Evolutionary conservation across 768 basidiomycete species (phyloP), one percentile per base, ranked within the genome.

Genomic region (Nidularia pulvinata): DNA sequence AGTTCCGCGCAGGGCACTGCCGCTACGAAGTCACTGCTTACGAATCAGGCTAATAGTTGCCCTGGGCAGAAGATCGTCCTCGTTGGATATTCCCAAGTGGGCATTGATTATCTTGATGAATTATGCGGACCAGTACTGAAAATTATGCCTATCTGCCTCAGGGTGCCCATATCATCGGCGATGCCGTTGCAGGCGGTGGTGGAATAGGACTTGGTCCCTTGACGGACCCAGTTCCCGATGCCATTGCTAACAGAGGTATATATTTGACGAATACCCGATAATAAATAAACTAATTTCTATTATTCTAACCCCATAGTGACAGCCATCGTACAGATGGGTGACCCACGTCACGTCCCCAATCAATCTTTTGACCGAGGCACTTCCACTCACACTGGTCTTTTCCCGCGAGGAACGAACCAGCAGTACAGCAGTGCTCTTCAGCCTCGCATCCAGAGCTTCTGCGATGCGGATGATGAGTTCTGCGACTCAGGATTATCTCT

Each of bases 81-180:
- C 14, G 61, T 65, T 43, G 64, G 66, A 30, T 67, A 65, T 39
- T 65, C 64, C 22, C 64, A 65, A 53, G 64, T 65, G 25, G 33
- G 14, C 22, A 33, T n/a, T n/a, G n/a, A n/a, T n/a, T n/a, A n/a
- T n/a, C n/a, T n/a, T 16, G 1, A 36, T 50, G 19, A 11, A 42
- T 50, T 39, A 13, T n/a, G n/a, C n/a, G n/a, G n/a, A n/a, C n/a
- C n/a, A n/a, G n/a, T n/a, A n/a, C n/a, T n/a, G n/a, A n/a, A n/a
- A n/a, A n/a, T n/a, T n/a, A n/a, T n/a, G n/a, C n/a, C n/a, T n/a
- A n/a, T 19, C 35, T 25, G 14, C 49, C 48, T 36, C 49, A 67
- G 61, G 66, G 66, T 25, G 66, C 64, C 3, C 66, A 67, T 47
- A 55, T 67, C 37, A 59, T 65, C 48, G 65, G 65, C n/a, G 66